A percentile compares a stretch with the other conserved stretches of the same genome.
phyloP scores from a whole-genome alignment of 2,329 filamentous ascomycete genomes.

The Aspergillus nomiae region DNA sequence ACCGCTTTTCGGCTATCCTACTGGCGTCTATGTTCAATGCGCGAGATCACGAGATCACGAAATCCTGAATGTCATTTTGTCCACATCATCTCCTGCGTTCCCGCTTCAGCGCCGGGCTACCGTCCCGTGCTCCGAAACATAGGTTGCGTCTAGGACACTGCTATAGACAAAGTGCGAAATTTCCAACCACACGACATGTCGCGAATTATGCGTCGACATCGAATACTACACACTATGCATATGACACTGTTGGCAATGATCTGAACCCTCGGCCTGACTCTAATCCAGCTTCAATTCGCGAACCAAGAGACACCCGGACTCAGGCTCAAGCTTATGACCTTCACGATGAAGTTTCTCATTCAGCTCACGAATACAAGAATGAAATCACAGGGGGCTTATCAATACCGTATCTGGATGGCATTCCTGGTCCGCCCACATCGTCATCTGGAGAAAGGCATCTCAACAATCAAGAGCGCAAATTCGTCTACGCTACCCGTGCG shows the following conservation, averaged over 20 bases:
- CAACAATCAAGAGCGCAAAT: not conserved
- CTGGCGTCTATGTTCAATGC: constrained; percentile 20
- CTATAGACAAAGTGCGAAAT: constrained; percentile 21
- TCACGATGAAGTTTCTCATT: not conserved
- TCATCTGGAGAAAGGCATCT: not conserved
- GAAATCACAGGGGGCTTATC: not conserved
- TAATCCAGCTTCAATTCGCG: not conserved
- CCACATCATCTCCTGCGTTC: constrained; percentile 31
- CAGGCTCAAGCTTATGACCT: not conserved
- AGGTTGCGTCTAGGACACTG: constrained; percentile 22
- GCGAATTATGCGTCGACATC: constrained; percentile 16
- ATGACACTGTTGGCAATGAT: not conserved
- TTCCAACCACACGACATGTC: constrained; percentile 11
- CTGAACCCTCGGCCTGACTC: not conserved
- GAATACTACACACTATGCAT: constrained; percentile 2
- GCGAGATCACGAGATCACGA: constrained; percentile 20
- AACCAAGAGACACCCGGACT: not conserved
- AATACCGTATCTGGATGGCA: not conserved
- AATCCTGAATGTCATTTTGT: constrained; percentile 41
- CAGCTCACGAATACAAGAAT: not conserved
- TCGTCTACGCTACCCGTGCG: constrained; percentile 4
- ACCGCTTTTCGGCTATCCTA: not conserved
- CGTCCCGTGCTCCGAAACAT: constrained; percentile 22
- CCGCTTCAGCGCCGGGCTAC: constrained; percentile 31
- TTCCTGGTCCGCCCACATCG: not conserved